Evolutionary conservation across 129 eudicot genomes (phyloP).

Genomic region (Centrapalus pauciflorus): DNA sequence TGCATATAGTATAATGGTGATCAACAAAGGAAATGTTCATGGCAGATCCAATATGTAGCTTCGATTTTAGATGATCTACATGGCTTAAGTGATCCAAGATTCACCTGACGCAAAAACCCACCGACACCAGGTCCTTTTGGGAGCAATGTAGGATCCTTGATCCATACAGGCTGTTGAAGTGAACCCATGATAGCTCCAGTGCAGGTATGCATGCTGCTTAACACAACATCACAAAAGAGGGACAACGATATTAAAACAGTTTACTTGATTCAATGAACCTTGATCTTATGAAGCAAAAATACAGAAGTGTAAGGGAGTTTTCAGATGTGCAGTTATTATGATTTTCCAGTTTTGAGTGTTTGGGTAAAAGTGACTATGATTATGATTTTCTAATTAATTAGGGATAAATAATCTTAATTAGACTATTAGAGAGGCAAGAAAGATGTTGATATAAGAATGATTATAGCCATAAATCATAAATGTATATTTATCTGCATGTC

Average conservation of each 20-base stretch:
- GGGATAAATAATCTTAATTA: too few relatives aligned
- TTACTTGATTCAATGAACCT: not conserved
- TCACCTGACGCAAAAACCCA: constrained; percentile 27
- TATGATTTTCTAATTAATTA: too few relatives aligned
- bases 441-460: too few relatives aligned
- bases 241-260: not conserved
- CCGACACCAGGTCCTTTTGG: constrained; percentile 32
- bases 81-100: constrained; percentile 40
- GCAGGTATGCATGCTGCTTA: constrained; percentile 59
- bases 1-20: too few relatives aligned
- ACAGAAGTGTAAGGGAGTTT: not conserved
- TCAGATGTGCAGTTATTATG: too few relatives aligned
- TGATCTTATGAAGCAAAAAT: not conserved
- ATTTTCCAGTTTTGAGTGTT: too few relatives aligned
- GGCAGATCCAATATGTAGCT: too few relatives aligned
- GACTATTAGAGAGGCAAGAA: too few relatives aligned
- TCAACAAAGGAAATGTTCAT: too few relatives aligned
- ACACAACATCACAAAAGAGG: constrained; percentile 4
- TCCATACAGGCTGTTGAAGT: constrained; percentile 54
- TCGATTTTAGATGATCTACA: constrained; percentile 46
- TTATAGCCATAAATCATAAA: too few relatives aligned
- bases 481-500: too few relatives aligned
- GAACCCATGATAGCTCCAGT: constrained; percentile 57
- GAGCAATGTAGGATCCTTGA: constrained; percentile 37
- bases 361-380: too few relatives aligned